Base-by-base conservation (phyloP, 2,329 filamentous ascomycete genomes). In the Colletotrichum orchidophilum region DNA sequence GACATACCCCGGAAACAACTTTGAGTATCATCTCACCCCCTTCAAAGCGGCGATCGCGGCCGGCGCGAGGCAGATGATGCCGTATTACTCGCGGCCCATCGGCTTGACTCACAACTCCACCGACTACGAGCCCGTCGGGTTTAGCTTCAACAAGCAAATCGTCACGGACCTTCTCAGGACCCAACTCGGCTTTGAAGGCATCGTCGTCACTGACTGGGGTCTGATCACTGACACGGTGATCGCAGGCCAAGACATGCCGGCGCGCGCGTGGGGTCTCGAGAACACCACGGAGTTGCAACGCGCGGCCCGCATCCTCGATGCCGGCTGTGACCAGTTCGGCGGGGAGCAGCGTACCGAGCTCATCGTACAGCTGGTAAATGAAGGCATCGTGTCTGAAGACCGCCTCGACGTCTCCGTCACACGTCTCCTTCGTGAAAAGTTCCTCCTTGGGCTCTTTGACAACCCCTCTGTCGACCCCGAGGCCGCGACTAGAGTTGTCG, bases 131-230 rank as follows among this genome's bases (percentile, higher is more conserved):
- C 76, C 83, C 13, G 83, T 87, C 8, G 86, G 82, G 0, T 86
- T 87, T 73, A 81, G 82, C 0, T 87, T 88, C 77, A 87, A 88
- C 78, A 86, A 85, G 71, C 80, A 77, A 2, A 83, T 88, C 39
- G 81, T 88, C 57, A 88, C 86, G 0, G 84, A 82, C 35, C 81
- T 88, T 0, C 77, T 88, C 1, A 82, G 83, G 1, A 73, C 81
- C 1, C 79, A 87, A 57, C 78, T 88, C 0, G 85, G 86, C 2
- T 88, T 87, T 66, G 74, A 86, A 0, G 87, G 86, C 2, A 85
- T 88, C n/a, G 81, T 88, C 0, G 80, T 83, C 2, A 86, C 83
- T 0, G 87, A 88, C 70, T 88, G 87, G 87, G 85, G 86, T 1
- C 79, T 88, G 3, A 80, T 88, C 26, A 88, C 86, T 0, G 84